Base-by-base conservation (phyloP, 2,329 filamentous ascomycete genomes). In the Pseudogymnoascus sp. region DNA sequence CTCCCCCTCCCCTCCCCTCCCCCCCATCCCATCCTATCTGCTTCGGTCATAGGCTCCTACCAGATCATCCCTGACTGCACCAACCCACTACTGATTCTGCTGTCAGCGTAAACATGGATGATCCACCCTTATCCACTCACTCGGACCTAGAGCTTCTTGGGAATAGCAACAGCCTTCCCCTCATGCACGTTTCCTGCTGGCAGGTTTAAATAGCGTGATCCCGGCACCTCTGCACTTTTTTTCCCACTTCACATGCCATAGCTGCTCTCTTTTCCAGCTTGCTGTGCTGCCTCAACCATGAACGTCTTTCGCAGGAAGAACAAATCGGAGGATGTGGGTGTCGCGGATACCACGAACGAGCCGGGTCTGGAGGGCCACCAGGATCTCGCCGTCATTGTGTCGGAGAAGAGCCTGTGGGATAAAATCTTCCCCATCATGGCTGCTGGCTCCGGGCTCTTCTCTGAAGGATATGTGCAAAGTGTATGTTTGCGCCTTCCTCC, bases 401-500 rank as follows among this genome's bases (percentile, higher is more conserved):
- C 45, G 27, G 45, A 52, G 45, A 52, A 52, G 27, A 31, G 13
- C 25, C 9, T 9, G 27, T 52, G 45, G 45, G 4, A 31, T 9
- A 52, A 52, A 27, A 7, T 52, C 9, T 52, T 68, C 81, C 90
- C 92, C 12, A 88, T 91, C 0, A 87, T 96, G 68, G 92, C 92
- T 45, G 96, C 91, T 71, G 92, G 92, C 66, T 89, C 92, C 60
- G 92, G 92, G 69, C 80, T 96, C 1, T 96, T 96, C 75, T 92
- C 88, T 25, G 92, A 96, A 74, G 92, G 92, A 13, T 96, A 96
- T 74, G 84, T 96, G 72, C 95, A 96, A 75, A 91, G 90, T 70
- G 89, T 91, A 76, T 69, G 76, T 36, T 31, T 21, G 33, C 31
- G 31, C 27, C 40, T 8, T 2, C 2, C 31, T 29, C 4, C n/a